Evolutionary conservation across 352 stramenopile genomes (phyloP), one percentile per base, ranked within the genome.

Genomic region (Phytophthora pinifolia): DNA sequence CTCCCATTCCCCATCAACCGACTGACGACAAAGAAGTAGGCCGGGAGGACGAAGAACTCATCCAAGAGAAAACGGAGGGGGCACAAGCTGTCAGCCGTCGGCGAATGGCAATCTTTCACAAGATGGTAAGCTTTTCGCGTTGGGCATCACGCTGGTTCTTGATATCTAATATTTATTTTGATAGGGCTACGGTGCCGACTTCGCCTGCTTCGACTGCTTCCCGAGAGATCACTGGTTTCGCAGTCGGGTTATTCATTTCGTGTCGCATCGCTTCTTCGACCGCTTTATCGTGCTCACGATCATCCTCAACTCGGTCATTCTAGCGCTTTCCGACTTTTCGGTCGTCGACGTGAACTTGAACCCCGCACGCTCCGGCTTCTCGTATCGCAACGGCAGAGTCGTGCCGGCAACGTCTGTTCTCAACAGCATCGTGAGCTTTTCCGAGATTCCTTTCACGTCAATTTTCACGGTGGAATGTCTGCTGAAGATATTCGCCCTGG

Each of bases 401-500:
- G 61, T 86, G 3, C 52, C 46, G 0, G 68, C 62, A 4, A 72
- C 67, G 41, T 87, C 79, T 1, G 31, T 65, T 9, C 52, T 67
- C 12, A 91, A 91, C 59, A 65, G 45, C 6, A 55, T 88, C 5
- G 59, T 96, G 0, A 72, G 88, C 36, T 41, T 74, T 6, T 86
- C 86, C 6, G 88, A 96, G 36, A 46, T 74, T 1, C 74, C 88
- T 4, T 97, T 97, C 54, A 97, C 88, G 1, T 48, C 73, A 0
- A 68, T 97, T 17, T 98, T 98, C 62, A 79, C 83, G 2, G 39
- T 79, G 1, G 93, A 98, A 55, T 86, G 77, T 33, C 22, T 86
- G 15, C 52, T 98, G n/a, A 98, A 97, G 65, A 92, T 98, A 31
- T 49, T 97, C 5, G 86, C 86, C 0, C 76, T 96, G 60, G 91